phyloP scores from a whole-genome alignment of 352 stramenopile species.

The Pythium pectinolyticum region DNA sequence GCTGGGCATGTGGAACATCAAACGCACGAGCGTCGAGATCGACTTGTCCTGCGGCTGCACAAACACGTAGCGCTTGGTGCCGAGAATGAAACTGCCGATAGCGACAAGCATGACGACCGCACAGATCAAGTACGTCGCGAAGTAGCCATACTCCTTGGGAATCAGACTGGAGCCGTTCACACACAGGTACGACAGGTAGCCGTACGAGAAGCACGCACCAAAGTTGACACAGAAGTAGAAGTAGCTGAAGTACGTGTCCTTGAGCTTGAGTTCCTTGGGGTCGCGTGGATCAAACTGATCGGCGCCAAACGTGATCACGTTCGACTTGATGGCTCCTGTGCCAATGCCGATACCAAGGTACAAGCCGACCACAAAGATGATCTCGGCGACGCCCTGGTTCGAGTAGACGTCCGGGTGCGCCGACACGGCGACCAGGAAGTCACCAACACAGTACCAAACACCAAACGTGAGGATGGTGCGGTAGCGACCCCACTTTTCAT shows the following conservation, averaged over 20 bases:
- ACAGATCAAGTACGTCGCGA: slow-evolving; percentile 67
- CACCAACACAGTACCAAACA: slow-evolving; percentile 61
- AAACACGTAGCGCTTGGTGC: slow-evolving; percentile 53
- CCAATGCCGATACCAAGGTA: slow-evolving; percentile 50
- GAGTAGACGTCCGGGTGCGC: slow-evolving; percentile 52
- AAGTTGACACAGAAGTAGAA: slow-evolving; percentile 85
- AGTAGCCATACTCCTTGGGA: slow-evolving; percentile 72
- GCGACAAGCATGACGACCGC: slow-evolving; percentile 42
- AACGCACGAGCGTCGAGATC: slow-evolving; percentile 45
- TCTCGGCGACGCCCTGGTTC: slow-evolving; percentile 35
- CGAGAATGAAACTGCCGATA: slow-evolving; percentile 42
- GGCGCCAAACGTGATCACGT: slow-evolving; percentile 33
- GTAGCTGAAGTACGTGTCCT: slow-evolving; percentile 73
- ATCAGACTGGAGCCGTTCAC: slow-evolving; percentile 71
- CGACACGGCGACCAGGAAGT: slow-evolving; percentile 60
- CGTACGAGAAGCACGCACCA: slow-evolving; percentile 72
- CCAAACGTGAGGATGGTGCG: slow-evolving; percentile 59
- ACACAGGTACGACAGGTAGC: slow-evolving; percentile 69
- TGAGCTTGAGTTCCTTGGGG: slow-evolving; percentile 41
- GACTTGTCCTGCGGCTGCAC: slow-evolving; percentile 37
- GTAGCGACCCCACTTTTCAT: slow-evolving; percentile 65
- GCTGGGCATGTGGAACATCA: slow-evolving; percentile 33
- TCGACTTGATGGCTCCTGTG: slow-evolving; percentile 31
- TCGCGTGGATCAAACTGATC: slow-evolving; percentile 62
- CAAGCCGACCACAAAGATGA: slow-evolving; percentile 62